Percentiles rank a stretch among this genome's conserved stretches.
phyloP scores from a whole-genome alignment of 2,329 filamentous ascomycete species.

The Penicillium italicum region DNA sequence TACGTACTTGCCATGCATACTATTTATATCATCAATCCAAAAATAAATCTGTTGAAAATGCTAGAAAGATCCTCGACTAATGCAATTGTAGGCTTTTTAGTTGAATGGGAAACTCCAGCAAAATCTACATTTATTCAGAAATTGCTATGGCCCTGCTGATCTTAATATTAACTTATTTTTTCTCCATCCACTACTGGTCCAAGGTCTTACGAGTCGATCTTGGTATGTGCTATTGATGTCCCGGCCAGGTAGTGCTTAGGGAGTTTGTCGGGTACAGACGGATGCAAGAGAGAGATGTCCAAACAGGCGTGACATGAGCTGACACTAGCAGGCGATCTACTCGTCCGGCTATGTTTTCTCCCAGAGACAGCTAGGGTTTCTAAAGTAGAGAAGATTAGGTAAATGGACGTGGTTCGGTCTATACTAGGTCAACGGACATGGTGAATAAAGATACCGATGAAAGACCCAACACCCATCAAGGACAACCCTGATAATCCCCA shows the following conservation, averaged over 20 bases:
- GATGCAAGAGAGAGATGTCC: background rate
- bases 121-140: background rate
- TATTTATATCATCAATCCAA: background rate
- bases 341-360: background rate
- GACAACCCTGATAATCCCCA: background rate
- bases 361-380: background rate
- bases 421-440: background rate
- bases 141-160: background rate
- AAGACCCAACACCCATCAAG: background rate
- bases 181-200: background rate
- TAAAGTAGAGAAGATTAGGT: too few species aligned
- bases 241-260: background rate
- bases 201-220: background rate
- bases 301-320: background rate
- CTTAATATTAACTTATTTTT: background rate
- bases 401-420: background rate
- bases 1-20: background rate
- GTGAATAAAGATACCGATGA: background rate
- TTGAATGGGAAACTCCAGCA: too few species aligned
- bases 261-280: background rate
- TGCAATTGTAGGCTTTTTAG: too few species aligned
- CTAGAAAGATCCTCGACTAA: too few species aligned
- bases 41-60: conserved; percentile 1
- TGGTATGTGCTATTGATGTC: background rate
- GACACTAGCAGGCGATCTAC: background rate